Percentiles rank a stretch among this genome's conserved stretches.
Evolutionary conservation across 2,329 filamentous ascomycete species (phyloP).

Genomic region (Sclerotinia trifoliorum): DNA sequence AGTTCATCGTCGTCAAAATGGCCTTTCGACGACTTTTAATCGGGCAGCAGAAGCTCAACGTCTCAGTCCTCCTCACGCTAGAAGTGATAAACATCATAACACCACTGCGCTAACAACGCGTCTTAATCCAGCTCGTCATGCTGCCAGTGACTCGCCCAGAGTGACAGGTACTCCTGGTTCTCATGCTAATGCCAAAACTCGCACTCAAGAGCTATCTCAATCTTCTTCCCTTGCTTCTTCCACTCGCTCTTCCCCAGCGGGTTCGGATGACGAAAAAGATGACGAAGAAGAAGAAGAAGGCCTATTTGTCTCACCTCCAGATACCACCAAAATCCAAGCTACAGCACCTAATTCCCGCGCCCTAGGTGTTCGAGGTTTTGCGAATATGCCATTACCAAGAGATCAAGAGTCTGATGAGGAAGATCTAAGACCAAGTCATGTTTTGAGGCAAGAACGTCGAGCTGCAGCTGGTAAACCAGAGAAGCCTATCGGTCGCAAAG

Average conservation of each 20-base stretch:
- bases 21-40: neutral
- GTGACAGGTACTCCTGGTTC: neutral
- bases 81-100: neutral
- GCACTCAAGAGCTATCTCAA: neutral
- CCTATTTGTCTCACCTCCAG: neutral
- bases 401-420: conserved; percentile 13
- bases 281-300: neutral
- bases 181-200: neutral
- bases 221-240: neutral
- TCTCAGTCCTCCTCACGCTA: neutral
- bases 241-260: neutral
- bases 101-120: neutral
- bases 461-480: neutral
- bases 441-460: conserved; percentile 1
- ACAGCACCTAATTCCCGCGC: neutral
- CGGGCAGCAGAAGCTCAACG: neutral
- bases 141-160: too few species aligned
- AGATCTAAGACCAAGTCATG: conserved; percentile 1
- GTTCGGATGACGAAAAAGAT: neutral
- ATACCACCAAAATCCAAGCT: neutral
- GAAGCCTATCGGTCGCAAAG: too few species aligned
- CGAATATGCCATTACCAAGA: conserved; percentile 3
- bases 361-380: conserved; percentile 6
- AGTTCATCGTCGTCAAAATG: neutral
- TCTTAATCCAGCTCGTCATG: neutral